These are phyloP conservation scores for Liriodendron chinense DNA, from an alignment of 164 flowering plant species.

Conservation along the genomic window DNA sequence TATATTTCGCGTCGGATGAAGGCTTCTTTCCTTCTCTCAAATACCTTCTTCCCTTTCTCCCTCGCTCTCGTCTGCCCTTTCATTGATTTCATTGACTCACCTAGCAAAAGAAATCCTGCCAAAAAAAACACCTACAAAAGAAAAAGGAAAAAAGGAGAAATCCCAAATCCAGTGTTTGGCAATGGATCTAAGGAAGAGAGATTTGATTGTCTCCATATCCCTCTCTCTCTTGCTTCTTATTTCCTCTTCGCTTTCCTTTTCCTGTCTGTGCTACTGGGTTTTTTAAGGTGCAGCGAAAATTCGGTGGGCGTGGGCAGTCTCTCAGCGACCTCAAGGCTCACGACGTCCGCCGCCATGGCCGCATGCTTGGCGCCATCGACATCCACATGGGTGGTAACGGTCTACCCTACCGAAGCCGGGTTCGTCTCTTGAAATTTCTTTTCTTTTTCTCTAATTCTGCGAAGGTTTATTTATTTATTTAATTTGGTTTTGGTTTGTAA, in stretches of 20 bases:
- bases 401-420: slow-evolving; percentile 66
- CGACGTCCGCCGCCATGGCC: slow-evolving; percentile 40
- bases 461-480: not conserved
- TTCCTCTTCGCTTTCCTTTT: not conserved
- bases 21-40: not conserved
- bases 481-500: no score
- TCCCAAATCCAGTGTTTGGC: not conserved
- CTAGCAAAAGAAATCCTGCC: no score
- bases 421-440: slow-evolving; percentile 1
- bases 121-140: not conserved
- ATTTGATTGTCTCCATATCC: not conserved
- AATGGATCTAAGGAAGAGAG: no score
- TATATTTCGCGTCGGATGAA: not conserved
- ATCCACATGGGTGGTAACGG: slow-evolving; percentile 66
- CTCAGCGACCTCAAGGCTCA: slow-evolving; percentile 52
- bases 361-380: slow-evolving; percentile 64
- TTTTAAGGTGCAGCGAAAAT: slow-evolving; percentile 54
- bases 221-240: slow-evolving; percentile 1
- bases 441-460: not conserved
- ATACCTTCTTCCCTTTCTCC: not conserved
- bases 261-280: slow-evolving; percentile 23
- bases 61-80: not conserved
- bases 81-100: no score
- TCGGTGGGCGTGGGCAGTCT: slow-evolving; percentile 37
- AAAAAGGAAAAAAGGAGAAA: no score